A percentile compares a stretch with the other conserved stretches of the same genome.
Evolutionary conservation across 805 yeast genomes (phyloP).

Genomic region (Starmera pachycereana): DNA sequence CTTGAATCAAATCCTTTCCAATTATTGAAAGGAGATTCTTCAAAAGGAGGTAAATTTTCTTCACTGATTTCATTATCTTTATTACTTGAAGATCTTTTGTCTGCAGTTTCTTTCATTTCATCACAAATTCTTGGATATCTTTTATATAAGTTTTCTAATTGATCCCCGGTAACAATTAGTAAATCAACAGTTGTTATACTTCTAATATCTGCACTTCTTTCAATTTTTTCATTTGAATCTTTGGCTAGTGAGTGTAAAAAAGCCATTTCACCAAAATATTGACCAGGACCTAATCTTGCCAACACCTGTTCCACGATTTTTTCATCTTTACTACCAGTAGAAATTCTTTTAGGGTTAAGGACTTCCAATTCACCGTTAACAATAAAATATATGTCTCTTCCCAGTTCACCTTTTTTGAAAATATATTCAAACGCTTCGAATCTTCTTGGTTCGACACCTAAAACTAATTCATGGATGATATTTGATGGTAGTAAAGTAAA

Average conservation of each 20-base stretch:
- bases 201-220: slow-evolving; percentile 55
- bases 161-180: slow-evolving; percentile 46
- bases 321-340: slow-evolving; percentile 8
- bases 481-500: slow-evolving; percentile 47
- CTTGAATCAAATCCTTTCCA: slow-evolving; percentile 16
- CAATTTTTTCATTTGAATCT: slow-evolving; percentile 9
- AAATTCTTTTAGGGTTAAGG: slow-evolving; percentile 26
- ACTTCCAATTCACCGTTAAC: slow-evolving; percentile 67
- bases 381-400: slow-evolving; percentile 57
- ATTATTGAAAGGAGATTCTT: slow-evolving; percentile 12
- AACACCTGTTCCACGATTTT: slow-evolving; percentile 29
- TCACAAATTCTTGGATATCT: slow-evolving; percentile 49
- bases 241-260: slow-evolving; percentile 40
- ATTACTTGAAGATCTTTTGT: slow-evolving; percentile 31
- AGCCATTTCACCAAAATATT: slow-evolving; percentile 72
- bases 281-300: slow-evolving; percentile 52
- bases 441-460: slow-evolving; percentile 47
- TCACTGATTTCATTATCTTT: slow-evolving; percentile 5
- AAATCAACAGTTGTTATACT: slow-evolving; percentile 51
- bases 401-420: slow-evolving; percentile 47
- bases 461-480: slow-evolving; percentile 53
- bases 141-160: slow-evolving; percentile 41
- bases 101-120: slow-evolving; percentile 53
- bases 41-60: not conserved
- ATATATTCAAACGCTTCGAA: slow-evolving; percentile 50